phyloP scores from a whole-genome alignment of 2,329 filamentous ascomycete genomes.

The Ascochyta koolunga region DNA sequence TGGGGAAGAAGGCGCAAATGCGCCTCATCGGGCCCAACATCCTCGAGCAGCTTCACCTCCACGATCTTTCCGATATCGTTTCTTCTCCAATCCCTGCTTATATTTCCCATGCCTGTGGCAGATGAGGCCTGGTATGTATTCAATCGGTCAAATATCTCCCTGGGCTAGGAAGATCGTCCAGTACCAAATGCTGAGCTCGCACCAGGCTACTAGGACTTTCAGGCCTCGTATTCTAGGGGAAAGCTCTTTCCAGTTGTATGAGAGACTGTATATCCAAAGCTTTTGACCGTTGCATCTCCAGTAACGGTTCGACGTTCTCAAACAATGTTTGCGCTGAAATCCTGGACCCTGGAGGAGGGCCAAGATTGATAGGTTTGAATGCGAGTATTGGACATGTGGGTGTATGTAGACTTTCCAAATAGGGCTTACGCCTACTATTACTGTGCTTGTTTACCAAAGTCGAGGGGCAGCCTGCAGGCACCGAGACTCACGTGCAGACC shows the following conservation, averaged over 20 bases:
- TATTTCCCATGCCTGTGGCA: not conserved
- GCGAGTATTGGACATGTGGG: too few relatives aligned
- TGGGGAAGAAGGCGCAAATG: not conserved
- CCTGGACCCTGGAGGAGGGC: too few relatives aligned
- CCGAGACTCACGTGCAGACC: constrained; percentile 8
- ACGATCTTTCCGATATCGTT: not conserved
- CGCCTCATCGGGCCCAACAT: not conserved
- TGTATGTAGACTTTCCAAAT: too few relatives aligned
- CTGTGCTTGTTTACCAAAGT: not conserved
- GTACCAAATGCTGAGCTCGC: not conserved
- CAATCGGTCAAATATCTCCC: too few relatives aligned
- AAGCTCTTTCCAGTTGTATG: too few relatives aligned
- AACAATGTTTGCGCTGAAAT: not conserved
- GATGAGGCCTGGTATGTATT: not conserved
- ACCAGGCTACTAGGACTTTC: not conserved
- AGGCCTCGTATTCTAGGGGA: not conserved
- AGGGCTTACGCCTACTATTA: too few relatives aligned
- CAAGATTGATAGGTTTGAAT: too few relatives aligned
- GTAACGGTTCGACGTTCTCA: not conserved
- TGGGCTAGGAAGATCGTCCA: not conserved
- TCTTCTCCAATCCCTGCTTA: not conserved
- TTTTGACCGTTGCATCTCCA: not conserved
- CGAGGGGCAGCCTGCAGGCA: not conserved
- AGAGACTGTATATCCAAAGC: not conserved
- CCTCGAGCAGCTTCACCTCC: not conserved